Conservation (phyloP, 2,329 filamentous ascomycete species). For the Pseudopyricularia cyperi region DNA sequence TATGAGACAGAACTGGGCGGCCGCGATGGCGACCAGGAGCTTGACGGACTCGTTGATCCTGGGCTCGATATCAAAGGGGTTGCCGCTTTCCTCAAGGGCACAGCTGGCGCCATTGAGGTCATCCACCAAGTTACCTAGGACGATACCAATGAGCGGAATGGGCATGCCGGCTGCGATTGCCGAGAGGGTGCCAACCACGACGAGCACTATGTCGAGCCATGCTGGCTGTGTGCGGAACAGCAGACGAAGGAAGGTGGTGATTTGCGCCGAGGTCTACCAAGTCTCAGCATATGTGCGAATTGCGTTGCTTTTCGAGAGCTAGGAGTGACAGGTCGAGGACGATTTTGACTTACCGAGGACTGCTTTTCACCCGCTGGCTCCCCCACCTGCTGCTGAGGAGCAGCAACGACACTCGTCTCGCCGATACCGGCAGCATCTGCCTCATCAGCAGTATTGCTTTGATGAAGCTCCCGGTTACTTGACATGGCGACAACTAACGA, state of each 20-base stretch:
- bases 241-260: constrained; percentile 14
- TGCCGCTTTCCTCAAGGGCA: constrained; percentile 9
- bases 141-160: constrained; percentile 40
- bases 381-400: not conserved
- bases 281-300: not conserved
- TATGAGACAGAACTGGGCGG: constrained; percentile 49
- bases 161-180: constrained; percentile 38
- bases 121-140: constrained; percentile 41
- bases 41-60: constrained; percentile 13
- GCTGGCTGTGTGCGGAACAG: constrained; percentile 14
- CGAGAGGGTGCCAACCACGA: constrained; percentile 24
- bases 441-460: not conserved
- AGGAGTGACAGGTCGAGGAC: not conserved
- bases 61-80: constrained; percentile 8
- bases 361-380: not conserved
- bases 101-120: constrained; percentile 35
- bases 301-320: not conserved
- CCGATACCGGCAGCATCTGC: not conserved
- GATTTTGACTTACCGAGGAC: not conserved
- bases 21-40: constrained; percentile 47
- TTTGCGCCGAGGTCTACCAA: not conserved
- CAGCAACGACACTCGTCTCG: not conserved
- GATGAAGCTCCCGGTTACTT: constrained; percentile 4
- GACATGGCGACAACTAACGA: not conserved
- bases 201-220: constrained; percentile 16